Conservation (phyloP, 495 filamentous ascomycete genomes). For the Aspergillus egyptiacus region DNA sequence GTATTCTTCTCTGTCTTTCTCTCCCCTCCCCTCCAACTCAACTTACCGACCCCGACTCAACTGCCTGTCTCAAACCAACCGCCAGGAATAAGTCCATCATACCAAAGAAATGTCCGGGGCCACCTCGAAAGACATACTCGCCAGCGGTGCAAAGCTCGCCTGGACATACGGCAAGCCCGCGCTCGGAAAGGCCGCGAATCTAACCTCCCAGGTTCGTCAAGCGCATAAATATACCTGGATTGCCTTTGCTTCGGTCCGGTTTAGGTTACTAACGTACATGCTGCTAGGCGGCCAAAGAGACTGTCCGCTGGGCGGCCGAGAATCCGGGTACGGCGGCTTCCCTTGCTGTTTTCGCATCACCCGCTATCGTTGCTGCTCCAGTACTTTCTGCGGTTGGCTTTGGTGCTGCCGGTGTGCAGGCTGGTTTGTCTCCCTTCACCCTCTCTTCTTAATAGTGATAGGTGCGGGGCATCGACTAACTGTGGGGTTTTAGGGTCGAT, state of each 20-base stretch:
- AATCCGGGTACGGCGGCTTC: constrained; percentile 12
- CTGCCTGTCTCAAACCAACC: too few species aligned
- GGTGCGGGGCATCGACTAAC: too few species aligned
- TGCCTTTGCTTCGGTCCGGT: too few species aligned
- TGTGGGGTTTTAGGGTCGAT: too few species aligned
- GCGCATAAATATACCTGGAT: too few species aligned
- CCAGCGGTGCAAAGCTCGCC: neutral
- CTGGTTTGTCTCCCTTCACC: constrained; percentile 10
- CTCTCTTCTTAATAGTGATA: too few species aligned
- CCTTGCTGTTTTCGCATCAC: constrained; percentile 9
- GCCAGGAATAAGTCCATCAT: too few species aligned
- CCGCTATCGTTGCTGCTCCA: constrained; percentile 12
- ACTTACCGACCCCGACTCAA: too few species aligned
- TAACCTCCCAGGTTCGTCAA: constrained; percentile 6
- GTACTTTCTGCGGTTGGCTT: constrained; percentile 14
- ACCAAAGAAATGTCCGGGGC: too few species aligned
- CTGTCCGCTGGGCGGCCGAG: constrained; percentile 11
- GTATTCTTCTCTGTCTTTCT: too few species aligned
- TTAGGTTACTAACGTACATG: neutral
- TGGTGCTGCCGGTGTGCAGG: constrained; percentile 13
- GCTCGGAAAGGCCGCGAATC: constrained; percentile 10
- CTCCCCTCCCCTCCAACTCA: too few species aligned
- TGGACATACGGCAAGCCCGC: constrained; percentile 11
- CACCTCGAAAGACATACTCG: neutral
- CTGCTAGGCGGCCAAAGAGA: constrained; percentile 9